Evolutionary conservation across 768 basidiomycete species (phyloP), one percentile per base, ranked within the genome.

Genomic region (Coprinopsis cinerea): DNA sequence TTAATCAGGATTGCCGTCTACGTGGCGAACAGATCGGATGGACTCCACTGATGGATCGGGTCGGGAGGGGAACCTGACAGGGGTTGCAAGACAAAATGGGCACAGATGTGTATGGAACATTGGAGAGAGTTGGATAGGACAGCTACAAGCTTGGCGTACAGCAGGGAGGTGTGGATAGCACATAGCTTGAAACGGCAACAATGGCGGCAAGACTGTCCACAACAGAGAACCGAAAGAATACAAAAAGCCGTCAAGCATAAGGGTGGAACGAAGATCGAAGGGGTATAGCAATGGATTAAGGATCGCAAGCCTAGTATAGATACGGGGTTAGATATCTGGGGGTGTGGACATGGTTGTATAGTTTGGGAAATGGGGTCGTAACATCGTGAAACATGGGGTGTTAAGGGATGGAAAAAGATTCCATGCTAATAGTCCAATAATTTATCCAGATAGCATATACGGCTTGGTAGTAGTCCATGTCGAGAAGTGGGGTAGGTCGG

Each of bases 221-320:
- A 54, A 46, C 57, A 50, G 53, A 47, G 49, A 27, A 48, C 40
- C 35, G 32, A 27, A 39, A 44, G n/a, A n/a, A n/a, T n/a, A n/a
- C n/a, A n/a, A n/a, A n/a, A n/a, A n/a, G n/a, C n/a, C n/a, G n/a
- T n/a, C 6, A 24, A 11, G 23, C 10, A 18, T 9, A 23, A 43
- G 25, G 17, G 22, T 43, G 22, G 41, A 26, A 43, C 41, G n/a
- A 34, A 34, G 30, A n/a, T 24, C 41, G 41, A 26, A 26, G 9
- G 41, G 41, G 41, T 43, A 43, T 43, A 43, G 24, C 22, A 6
- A 5, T 26, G 23, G 25, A 23, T 43, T 23, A 43, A 6, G 41
- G 17, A 17, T 23, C 22, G 41, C 25, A 24, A 17, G 41, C 37
- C 18, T 24, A 26, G 24, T 25, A 9, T 23, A 43, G 4, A 25